A percentile compares a stretch with the other conserved stretches of the same genome.
Evolutionary conservation across 2,329 filamentous ascomycete genomes (phyloP).

Genomic region (Orbilia blumenaviensis): DNA sequence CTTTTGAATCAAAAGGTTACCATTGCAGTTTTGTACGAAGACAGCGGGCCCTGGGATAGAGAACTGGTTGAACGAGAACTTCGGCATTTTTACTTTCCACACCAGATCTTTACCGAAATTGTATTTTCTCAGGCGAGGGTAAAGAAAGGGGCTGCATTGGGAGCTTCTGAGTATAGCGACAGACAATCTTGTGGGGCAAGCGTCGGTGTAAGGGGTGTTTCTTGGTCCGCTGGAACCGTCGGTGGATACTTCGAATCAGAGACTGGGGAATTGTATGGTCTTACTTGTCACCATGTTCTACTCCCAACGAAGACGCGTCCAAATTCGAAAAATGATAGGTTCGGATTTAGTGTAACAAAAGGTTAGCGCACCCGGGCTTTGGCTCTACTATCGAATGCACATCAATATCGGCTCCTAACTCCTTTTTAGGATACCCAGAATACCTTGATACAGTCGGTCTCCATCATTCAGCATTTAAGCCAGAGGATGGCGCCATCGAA

Average conservation of each 20-base stretch:
- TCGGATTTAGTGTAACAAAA: neutral
- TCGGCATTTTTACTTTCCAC: neutral
- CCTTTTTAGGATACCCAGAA: neutral
- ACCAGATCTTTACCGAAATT: neutral
- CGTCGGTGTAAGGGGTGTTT: slow-evolving; percentile 11
- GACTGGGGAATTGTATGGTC: neutral
- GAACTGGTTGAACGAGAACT: neutral
- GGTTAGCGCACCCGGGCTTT: neutral
- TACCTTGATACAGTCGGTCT: neutral
- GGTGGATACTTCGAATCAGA: slow-evolving; percentile 9
- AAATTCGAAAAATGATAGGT: neutral
- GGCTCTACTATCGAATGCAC: neutral
- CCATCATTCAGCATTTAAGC: neutral
- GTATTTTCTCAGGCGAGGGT: neutral
- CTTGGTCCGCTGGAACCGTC: slow-evolving; percentile 28
- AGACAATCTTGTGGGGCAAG: slow-evolving; percentile 4
- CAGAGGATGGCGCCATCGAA: neutral
- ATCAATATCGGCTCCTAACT: neutral
- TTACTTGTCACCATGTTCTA: slow-evolving; percentile 17
- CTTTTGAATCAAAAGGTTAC: neutral
- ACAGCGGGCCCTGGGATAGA: neutral
- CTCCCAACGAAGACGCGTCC: slow-evolving; percentile 13
- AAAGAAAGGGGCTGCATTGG: neutral
- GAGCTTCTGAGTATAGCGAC: neutral
- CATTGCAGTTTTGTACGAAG: neutral